Evolutionary conservation across 2,329 filamentous ascomycete species (phyloP).

Genomic region (Plectosphaerella plurivora): DNA sequence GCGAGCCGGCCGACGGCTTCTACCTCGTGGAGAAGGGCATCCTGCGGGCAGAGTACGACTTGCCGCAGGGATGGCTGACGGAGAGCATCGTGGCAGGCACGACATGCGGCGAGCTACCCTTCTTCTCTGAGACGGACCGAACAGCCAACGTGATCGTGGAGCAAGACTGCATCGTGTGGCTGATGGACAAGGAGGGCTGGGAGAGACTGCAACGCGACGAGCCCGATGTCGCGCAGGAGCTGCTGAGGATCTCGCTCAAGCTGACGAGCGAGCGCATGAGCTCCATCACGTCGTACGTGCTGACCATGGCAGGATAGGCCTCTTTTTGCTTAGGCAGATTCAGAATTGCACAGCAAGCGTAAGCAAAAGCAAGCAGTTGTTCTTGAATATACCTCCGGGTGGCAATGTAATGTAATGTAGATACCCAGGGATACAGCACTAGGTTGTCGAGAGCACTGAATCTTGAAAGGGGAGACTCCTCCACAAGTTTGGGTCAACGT

Average conservation of each 20-base stretch:
- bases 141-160: constrained; percentile 86
- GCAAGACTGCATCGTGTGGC: constrained; percentile 76
- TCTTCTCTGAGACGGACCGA: constrained; percentile 85
- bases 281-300: constrained; percentile 54
- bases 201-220: constrained; percentile 65
- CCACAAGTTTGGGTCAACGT: neutral
- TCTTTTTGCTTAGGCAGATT: no score
- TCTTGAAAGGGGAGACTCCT: neutral
- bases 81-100: constrained; percentile 93
- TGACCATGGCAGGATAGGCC: constrained; percentile 42
- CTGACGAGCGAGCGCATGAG: constrained; percentile 90
- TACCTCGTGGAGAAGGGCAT: constrained; percentile 89
- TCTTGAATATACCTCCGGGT: neutral
- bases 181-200: constrained; percentile 71
- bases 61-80: constrained; percentile 83
- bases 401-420: constrained; percentile 2
- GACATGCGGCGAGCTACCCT: constrained; percentile 92
- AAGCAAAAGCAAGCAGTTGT: neutral
- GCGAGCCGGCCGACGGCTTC: constrained; percentile 75
- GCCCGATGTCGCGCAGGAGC: constrained; percentile 73
- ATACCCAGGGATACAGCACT: neutral
- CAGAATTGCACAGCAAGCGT: no score
- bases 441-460: neutral
- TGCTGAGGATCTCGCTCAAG: constrained; percentile 85
- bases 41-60: constrained; percentile 81